Evolutionary conservation across 495 filamentous ascomycete species (phyloP).

Genomic region (Hypomontagnella submonticulosa): DNA sequence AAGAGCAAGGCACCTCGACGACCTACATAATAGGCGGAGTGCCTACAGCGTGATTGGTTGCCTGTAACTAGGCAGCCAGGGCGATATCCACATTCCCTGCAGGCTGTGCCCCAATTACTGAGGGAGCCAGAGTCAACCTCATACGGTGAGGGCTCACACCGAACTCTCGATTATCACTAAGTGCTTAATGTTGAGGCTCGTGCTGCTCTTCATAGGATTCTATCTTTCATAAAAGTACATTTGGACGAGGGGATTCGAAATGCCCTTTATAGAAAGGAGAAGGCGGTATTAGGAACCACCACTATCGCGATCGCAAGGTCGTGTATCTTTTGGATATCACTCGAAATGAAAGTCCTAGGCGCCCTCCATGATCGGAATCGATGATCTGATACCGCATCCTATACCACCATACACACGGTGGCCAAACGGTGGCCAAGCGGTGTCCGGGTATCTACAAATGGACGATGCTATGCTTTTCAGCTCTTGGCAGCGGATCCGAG

Average conservation of each 20-base stretch:
- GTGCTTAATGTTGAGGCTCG: too few species aligned
- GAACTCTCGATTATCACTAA: too few species aligned
- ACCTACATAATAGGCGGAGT: conserved; percentile 7
- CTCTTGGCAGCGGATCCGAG: conserved; percentile 3
- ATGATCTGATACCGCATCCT: conserved; percentile 1
- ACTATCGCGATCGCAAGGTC: too few species aligned
- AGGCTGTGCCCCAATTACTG: conserved; percentile 17
- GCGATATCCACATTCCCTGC: conserved; percentile 25
- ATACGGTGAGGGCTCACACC: too few species aligned
- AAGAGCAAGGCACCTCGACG: background rate
- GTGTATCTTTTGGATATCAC: too few species aligned
- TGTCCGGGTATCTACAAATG: too few species aligned
- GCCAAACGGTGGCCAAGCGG: too few species aligned
- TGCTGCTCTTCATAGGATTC: too few species aligned
- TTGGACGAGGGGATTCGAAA: too few species aligned
- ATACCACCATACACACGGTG: background rate
- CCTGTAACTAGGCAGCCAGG: conserved; percentile 10
- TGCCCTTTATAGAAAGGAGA: too few species aligned
- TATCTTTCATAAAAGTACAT: too few species aligned
- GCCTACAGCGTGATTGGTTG: conserved; percentile 14
- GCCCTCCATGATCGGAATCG: background rate
- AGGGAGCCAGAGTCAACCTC: background rate
- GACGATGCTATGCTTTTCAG: background rate
- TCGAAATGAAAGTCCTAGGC: background rate
- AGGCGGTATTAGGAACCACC: too few species aligned